Evolutionary conservation across 352 stramenopile species (phyloP).

Genomic region (Phytophthora uliginosa): DNA sequence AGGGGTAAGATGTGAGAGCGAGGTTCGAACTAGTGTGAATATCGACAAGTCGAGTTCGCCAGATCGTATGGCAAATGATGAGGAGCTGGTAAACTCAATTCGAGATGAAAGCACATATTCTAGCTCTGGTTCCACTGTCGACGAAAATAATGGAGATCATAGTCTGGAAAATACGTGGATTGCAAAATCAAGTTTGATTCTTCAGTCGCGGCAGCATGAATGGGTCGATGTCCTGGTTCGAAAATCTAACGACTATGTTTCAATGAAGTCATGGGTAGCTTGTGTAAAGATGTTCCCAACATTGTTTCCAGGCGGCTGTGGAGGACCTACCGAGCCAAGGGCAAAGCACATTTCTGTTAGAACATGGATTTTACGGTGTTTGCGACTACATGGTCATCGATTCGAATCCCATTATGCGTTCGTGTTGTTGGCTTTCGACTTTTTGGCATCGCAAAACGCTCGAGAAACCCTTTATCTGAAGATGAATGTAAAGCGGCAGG

Average conservation of each 20-base stretch:
- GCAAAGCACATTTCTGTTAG: slow-evolving; percentile 18
- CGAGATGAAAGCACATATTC: slow-evolving; percentile 20
- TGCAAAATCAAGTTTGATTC: slow-evolving; percentile 2
- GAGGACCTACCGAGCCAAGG: slow-evolving; percentile 28
- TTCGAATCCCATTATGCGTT: slow-evolving; percentile 42
- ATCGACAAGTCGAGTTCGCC: background rate
- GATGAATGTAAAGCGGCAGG: slow-evolving; percentile 22
- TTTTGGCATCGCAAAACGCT: slow-evolving; percentile 14
- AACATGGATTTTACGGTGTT: slow-evolving; percentile 27
- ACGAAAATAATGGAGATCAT: background rate
- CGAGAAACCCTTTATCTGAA: slow-evolving; percentile 27
- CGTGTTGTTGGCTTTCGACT: slow-evolving; percentile 37
- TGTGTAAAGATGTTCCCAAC: slow-evolving; percentile 29
- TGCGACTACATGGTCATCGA: slow-evolving; percentile 24
- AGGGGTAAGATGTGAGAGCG: background rate
- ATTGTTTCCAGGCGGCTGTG: slow-evolving; percentile 36
- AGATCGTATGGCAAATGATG: background rate
- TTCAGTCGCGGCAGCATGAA: background rate
- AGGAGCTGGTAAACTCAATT: background rate
- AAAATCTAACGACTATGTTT: slow-evolving; percentile 14
- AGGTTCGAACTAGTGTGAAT: background rate
- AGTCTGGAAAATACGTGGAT: slow-evolving; percentile 5
- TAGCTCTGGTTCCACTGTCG: background rate
- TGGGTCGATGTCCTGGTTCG: slow-evolving; percentile 8
- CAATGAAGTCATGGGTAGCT: background rate